Conservation (phyloP, 208 protist genomes). For the Leishmania martiniquensis region DNA sequence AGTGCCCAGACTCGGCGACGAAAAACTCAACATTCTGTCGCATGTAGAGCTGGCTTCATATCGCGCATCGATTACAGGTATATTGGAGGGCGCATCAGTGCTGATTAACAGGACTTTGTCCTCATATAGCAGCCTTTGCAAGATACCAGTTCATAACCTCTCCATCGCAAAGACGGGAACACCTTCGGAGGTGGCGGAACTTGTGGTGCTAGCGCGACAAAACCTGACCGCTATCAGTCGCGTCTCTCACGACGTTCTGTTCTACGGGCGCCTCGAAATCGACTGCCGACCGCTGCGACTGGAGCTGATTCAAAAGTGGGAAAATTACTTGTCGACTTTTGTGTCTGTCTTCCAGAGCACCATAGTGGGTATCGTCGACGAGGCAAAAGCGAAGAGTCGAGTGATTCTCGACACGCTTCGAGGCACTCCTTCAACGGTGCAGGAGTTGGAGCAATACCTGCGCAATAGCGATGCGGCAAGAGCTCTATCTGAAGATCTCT, state of each 20-base stretch:
- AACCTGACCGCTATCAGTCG: constrained; percentile 47
- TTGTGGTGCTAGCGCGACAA: constrained; percentile 45
- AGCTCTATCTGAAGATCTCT: constrained; percentile 42
- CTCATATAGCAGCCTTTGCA: constrained; percentile 53
- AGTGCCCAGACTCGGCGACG: constrained; percentile 52
- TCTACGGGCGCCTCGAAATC: constrained; percentile 78
- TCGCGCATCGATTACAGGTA: constrained; percentile 31
- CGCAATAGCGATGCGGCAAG: constrained; percentile 45
- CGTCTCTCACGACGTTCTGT: constrained; percentile 66
- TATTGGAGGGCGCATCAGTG: constrained; percentile 43
- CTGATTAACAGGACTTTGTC: constrained; percentile 51
- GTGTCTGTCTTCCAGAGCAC: constrained; percentile 45
- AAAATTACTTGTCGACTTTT: constrained; percentile 52
- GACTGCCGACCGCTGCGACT: constrained; percentile 57
- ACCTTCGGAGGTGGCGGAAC: constrained; percentile 33
- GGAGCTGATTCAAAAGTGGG: constrained; percentile 61
- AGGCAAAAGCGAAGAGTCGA: constrained; percentile 46
- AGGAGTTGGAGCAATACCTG: constrained; percentile 71
- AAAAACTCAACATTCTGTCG: constrained; percentile 40
- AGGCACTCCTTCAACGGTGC: constrained; percentile 56
- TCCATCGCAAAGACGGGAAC: constrained; percentile 35
- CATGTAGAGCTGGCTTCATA: constrained; percentile 43
- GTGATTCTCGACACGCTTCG: constrained; percentile 40
- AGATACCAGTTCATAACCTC: constrained; percentile 49
- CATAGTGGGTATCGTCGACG: constrained; percentile 33